Conservation (phyloP, 2,329 filamentous ascomycete species). For the Curvularia hawaiiensis region DNA sequence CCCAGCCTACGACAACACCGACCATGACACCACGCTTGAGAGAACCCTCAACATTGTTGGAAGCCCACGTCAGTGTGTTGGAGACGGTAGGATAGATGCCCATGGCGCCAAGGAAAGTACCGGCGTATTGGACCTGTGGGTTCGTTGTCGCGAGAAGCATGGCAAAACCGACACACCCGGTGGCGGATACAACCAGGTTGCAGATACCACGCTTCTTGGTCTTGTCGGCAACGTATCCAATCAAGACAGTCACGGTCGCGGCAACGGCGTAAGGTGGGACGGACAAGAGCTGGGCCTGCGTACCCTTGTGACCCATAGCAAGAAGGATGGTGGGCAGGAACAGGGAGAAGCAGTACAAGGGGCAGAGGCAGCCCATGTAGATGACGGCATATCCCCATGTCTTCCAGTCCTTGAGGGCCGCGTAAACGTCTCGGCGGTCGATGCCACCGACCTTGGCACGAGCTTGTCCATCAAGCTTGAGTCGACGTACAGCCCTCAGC, state of each 20-base stretch:
- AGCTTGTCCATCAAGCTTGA: conserved; percentile 72
- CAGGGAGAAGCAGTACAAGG: conserved; percentile 44
- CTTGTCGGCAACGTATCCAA: conserved; percentile 79
- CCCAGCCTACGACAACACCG: conserved; percentile 88
- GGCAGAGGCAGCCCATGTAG: conserved; percentile 65
- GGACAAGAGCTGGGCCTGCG: conserved; percentile 71
- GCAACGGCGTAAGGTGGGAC: conserved; percentile 79
- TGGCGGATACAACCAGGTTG: conserved; percentile 73
- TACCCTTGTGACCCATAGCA: conserved; percentile 59
- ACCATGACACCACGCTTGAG: conserved; percentile 90
- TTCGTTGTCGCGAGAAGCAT: conserved; percentile 74
- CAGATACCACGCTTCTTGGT: conserved; percentile 75
- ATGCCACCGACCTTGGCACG: conserved; percentile 60
- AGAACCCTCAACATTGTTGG: conserved; percentile 90
- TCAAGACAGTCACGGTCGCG: conserved; percentile 68
- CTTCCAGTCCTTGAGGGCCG: conserved; percentile 56
- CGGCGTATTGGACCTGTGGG: conserved; percentile 77
- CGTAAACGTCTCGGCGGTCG: conserved; percentile 47
- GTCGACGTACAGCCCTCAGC: conserved; percentile 63
- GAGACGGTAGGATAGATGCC: conserved; percentile 89
- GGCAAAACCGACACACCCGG: conserved; percentile 78
- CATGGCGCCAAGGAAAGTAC: conserved; percentile 80
- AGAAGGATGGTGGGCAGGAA: conserved; percentile 56
- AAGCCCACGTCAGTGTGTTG: conserved; percentile 86
- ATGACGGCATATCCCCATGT: conserved; percentile 62